These are phyloP conservation scores for Marchantia paleacea DNA, from an alignment of 225 moss, liverwort and hornwort species.

Conservation along the genomic window DNA sequence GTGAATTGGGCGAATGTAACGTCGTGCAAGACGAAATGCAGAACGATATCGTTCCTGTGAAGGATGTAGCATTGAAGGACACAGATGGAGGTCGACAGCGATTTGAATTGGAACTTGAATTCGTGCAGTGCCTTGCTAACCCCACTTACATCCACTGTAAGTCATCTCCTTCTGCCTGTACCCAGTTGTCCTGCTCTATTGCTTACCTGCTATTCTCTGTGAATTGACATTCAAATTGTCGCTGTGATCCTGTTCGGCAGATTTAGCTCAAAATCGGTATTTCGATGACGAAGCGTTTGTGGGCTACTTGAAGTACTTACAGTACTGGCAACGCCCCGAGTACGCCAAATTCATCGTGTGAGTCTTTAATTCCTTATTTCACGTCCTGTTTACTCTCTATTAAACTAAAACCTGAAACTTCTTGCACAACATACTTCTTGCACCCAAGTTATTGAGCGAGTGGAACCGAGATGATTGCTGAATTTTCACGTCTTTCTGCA, in stretches of 20 bases:
- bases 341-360: conserved; percentile 92
- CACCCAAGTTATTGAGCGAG: not conserved
- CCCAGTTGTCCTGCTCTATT: not conserved
- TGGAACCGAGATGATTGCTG: not conserved
- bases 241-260: conserved; percentile 33
- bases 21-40: conserved; percentile 11
- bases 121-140: conserved; percentile 89
- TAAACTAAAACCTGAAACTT: too few relatives aligned
- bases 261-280: conserved; percentile 91
- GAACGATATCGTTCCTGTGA: conserved; percentile 10
- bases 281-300: conserved; percentile 92
- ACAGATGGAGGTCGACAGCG: conserved; percentile 82
- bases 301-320: conserved; percentile 80
- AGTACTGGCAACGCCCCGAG: conserved; percentile 78
- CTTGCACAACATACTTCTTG: not conserved
- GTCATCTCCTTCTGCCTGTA: conserved; percentile 7
- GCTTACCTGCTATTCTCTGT: too few relatives aligned
- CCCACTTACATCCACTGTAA: conserved; percentile 93
- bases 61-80: conserved; percentile 52
- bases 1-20: not conserved
- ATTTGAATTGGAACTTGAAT: conserved; percentile 88
- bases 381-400: too few relatives aligned
- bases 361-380: conserved; percentile 18
- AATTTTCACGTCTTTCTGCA: too few relatives aligned
- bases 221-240: not conserved